phyloP scores from a whole-genome alignment of 441 rosid species.

The Adansonia madagascariensis region DNA sequence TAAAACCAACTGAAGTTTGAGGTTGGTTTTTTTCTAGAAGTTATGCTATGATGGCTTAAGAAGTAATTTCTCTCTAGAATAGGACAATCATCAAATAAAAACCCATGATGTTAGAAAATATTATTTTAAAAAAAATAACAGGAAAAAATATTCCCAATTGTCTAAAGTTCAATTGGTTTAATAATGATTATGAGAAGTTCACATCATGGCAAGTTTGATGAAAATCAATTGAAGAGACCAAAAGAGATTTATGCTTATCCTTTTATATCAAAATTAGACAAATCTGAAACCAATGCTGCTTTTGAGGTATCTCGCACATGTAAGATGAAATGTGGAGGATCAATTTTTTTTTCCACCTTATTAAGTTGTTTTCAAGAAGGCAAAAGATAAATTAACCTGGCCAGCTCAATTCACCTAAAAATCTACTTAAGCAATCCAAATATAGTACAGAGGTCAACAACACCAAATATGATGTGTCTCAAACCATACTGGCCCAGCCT shows the following conservation, averaged over 20 bases:
- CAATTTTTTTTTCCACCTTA: background rate
- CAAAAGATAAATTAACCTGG: background rate
- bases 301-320: slow-evolving; percentile 1
- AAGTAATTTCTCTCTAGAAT: background rate
- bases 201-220: background rate
- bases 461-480: background rate
- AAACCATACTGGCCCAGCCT: slow-evolving; percentile 6
- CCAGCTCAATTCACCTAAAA: background rate
- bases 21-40: background rate
- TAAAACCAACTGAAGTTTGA: background rate
- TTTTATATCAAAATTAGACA: background rate
- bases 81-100: background rate
- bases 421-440: slow-evolving; percentile 12
- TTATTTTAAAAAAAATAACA: background rate
- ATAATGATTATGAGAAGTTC: background rate
- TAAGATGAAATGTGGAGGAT: background rate
- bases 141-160: background rate
- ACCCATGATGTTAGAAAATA: background rate
- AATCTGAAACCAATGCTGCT: background rate
- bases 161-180: no score
- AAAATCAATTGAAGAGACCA: background rate
- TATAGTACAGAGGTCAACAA: background rate
- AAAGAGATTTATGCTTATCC: background rate
- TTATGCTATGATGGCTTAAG: background rate
- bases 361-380: slow-evolving; percentile 12